phyloP scores from a whole-genome alignment of 192 early-diverging fungal genomes.

The Spizellomyces punctatus region DNA sequence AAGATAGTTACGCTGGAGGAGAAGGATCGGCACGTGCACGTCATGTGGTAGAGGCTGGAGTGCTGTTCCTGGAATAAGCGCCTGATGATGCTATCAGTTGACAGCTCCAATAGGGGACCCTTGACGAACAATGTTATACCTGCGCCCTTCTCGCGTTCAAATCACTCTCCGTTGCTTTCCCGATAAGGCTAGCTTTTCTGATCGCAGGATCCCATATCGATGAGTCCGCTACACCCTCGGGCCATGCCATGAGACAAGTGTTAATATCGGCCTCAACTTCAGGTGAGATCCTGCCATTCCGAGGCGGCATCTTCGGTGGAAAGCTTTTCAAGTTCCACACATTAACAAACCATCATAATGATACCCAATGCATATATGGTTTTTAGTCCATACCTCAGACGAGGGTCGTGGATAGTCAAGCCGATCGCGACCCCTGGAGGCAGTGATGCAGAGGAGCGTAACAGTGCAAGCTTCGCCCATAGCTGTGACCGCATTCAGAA shows the following conservation, averaged over 20 bases:
- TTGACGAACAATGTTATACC: too few species aligned
- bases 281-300: not conserved
- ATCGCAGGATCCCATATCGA: slow-evolving; percentile 20
- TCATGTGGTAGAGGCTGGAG: slow-evolving; percentile 58
- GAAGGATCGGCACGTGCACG: slow-evolving; percentile 73
- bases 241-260: slow-evolving; percentile 26
- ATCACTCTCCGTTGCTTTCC: not conserved
- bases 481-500: not conserved
- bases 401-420: slow-evolving; percentile 82
- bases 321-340: slow-evolving; percentile 16
- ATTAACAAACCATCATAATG: slow-evolving; percentile 24
- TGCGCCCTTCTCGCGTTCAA: too few species aligned
- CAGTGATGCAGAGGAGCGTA: slow-evolving; percentile 67
- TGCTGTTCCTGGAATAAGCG: slow-evolving; percentile 74
- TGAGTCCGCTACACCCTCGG: slow-evolving; percentile 20
- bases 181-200: slow-evolving; percentile 2
- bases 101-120: not conserved
- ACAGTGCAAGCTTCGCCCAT: slow-evolving; percentile 27
- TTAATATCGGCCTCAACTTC: slow-evolving; percentile 6
- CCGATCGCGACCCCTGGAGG: slow-evolving; percentile 81
- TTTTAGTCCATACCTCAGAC: slow-evolving; percentile 42
- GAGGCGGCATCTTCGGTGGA: slow-evolving; percentile 43
- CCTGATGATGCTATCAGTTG: slow-evolving; percentile 34
- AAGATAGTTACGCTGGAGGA: slow-evolving; percentile 69
- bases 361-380: slow-evolving; percentile 33